Conservation (phyloP, 164 flowering plant species). For the Amborella trichopoda region DNA sequence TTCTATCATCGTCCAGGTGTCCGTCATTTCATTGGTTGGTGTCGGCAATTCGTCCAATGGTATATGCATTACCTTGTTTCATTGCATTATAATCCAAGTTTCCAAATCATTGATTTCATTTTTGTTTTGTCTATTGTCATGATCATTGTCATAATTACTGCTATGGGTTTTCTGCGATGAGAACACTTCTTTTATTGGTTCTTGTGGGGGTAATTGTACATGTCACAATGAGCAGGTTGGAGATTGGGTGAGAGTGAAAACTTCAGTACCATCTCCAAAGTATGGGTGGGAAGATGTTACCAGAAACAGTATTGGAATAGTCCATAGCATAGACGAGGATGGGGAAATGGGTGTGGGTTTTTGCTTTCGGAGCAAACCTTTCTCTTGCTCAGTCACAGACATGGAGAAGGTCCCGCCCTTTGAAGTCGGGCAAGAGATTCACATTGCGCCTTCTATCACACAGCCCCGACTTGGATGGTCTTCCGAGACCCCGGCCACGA, state of each 20-base stretch:
- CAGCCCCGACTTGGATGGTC: slow-evolving; percentile 99
- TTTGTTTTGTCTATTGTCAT: no score
- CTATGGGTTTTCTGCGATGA: no score
- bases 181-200: no score
- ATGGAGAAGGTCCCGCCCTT: slow-evolving; percentile 82
- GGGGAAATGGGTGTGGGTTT: slow-evolving; percentile 94
- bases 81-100: no score
- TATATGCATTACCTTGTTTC: no score
- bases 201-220: no score
- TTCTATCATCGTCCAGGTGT: no score
- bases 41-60: no score
- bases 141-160: no score
- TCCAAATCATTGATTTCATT: no score
- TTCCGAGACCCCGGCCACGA: slow-evolving; percentile 75
- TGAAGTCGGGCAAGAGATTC: slow-evolving; percentile 90
- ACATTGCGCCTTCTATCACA: slow-evolving; percentile 54
- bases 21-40: no score
- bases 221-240: slow-evolving; percentile 79
- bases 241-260: slow-evolving; percentile 92
- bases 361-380: slow-evolving; percentile 96
- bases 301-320: slow-evolving; percentile 70
- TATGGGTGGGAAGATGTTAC: slow-evolving; percentile 98
- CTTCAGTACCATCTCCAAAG: slow-evolving; percentile 90
- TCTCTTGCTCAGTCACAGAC: slow-evolving; percentile 87
- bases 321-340: slow-evolving; percentile 94